Conservation (phyloP, 257 asterid genomes). For the Solanum infundibuliforme region DNA sequence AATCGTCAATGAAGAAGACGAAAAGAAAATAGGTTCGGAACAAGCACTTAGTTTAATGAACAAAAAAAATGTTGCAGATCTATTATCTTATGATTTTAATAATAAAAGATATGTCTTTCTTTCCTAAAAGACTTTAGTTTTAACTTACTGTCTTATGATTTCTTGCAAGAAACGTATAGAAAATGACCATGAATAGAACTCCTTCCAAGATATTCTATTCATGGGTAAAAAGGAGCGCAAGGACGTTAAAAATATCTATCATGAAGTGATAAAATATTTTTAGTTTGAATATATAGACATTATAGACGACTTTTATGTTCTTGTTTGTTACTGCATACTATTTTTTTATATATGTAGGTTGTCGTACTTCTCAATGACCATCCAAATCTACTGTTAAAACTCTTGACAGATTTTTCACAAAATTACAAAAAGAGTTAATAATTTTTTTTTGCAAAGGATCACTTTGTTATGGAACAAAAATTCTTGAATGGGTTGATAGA, state of each 20-base stretch:
- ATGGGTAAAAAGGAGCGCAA: conserved; percentile 89
- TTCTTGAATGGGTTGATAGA: too few relatives aligned
- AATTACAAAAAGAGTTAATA: too few relatives aligned
- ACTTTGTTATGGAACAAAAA: too few relatives aligned
- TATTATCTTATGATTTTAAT: not conserved
- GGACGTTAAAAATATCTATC: conserved; percentile 32
- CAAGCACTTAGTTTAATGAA: conserved; percentile 83
- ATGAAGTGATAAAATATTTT: not conserved
- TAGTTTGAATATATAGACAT: not conserved
- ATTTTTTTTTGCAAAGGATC: too few relatives aligned
- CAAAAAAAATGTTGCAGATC: conserved; percentile 58
- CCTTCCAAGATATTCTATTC: conserved; percentile 88
- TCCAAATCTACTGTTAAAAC: conserved; percentile 75
- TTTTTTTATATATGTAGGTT: not conserved
- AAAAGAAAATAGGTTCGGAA: conserved; percentile 71
- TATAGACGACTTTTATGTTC: not conserved
- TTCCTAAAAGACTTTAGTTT: not conserved
- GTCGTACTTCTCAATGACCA: conserved; percentile 43
- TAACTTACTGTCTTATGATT: not conserved
- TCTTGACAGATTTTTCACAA: conserved; percentile 34
- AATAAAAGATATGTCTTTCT: not conserved
- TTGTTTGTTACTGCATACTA: not conserved
- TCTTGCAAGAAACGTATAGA: conserved; percentile 72
- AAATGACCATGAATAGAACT: conserved; percentile 38
- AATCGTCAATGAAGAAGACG: conserved; percentile 27